Evolutionary conservation across 148 eudicot species (phyloP).

Genomic region (Heliosperma pusillum): DNA sequence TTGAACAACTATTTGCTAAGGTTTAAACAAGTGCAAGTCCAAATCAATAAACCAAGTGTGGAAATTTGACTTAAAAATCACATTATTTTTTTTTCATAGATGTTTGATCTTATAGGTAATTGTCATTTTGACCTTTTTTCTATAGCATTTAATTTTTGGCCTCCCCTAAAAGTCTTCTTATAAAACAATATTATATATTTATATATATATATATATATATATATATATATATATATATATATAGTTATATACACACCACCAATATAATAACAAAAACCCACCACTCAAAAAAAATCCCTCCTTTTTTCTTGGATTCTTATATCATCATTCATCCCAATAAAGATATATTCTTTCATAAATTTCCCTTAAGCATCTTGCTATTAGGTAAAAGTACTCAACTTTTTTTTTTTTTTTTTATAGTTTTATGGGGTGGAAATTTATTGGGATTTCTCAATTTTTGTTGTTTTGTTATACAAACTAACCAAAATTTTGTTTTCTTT

Average conservation of each 20-base stretch:
- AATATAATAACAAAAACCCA: conserved; percentile 25
- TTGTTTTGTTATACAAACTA: conserved; percentile 17
- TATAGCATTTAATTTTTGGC: conserved; percentile 8
- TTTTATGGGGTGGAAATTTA: conserved; percentile 20
- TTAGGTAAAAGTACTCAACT: conserved; percentile 17
- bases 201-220: background rate
- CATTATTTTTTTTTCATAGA: conserved; percentile 13
- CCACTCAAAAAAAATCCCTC: conserved; percentile 20
- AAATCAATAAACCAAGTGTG: conserved; percentile 29
- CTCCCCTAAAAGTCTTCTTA: conserved; percentile 3
- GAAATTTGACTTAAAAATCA: conserved; percentile 44
- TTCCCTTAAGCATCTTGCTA: conserved; percentile 18
- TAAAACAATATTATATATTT: no score
- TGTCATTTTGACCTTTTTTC: conserved; percentile 30
- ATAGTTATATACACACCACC: conserved; percentile 7
- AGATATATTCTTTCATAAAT: conserved; percentile 21
- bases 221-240: background rate
- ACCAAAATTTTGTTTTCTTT: background rate
- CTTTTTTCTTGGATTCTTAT: conserved; percentile 34
- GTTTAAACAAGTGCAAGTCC: conserved; percentile 30
- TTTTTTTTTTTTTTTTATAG: background rate
- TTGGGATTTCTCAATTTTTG: conserved; percentile 1
- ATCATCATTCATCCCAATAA: conserved; percentile 17
- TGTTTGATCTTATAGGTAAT: conserved; percentile 27
- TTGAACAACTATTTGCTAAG: conserved; percentile 14